phyloP scores from a whole-genome alignment of 495 filamentous ascomycete genomes.

The Aspergillus diversus region DNA sequence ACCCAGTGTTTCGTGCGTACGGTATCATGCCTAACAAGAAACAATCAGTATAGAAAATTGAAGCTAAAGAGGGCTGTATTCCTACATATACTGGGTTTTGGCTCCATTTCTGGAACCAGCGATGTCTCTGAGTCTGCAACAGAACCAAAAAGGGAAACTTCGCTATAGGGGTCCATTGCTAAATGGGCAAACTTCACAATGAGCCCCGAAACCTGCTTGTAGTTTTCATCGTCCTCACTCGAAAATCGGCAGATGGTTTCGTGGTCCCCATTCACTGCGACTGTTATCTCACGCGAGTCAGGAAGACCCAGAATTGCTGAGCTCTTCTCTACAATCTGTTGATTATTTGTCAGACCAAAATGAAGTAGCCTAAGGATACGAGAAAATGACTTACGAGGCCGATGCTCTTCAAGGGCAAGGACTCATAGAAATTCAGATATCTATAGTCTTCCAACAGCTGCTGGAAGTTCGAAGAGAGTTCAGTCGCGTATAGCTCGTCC shows the following conservation, averaged over 20 bases:
- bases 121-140: slow-evolving; percentile 1
- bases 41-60: not conserved
- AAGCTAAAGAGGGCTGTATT: not conserved
- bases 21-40: slow-evolving; percentile 11
- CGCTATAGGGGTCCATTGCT: slow-evolving; percentile 10
- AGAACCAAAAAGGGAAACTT: slow-evolving; percentile 9
- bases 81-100: slow-evolving; percentile 8
- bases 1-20: slow-evolving; percentile 12
- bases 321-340: slow-evolving; percentile 30
- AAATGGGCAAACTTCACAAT: slow-evolving; percentile 16
- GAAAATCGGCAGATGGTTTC: slow-evolving; percentile 32
- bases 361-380: not conserved
- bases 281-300: slow-evolving; percentile 28
- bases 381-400: slow-evolving; percentile 16
- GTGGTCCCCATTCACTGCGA: slow-evolving; percentile 31
- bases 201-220: slow-evolving; percentile 25
- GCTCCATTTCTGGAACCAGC: not conserved
- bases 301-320: slow-evolving; percentile 33
- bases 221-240: slow-evolving; percentile 28
- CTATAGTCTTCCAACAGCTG: slow-evolving; percentile 30
- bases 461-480: slow-evolving; percentile 28
- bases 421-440: slow-evolving; percentile 36
- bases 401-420: slow-evolving; percentile 22
- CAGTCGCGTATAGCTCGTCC: slow-evolving; percentile 22
- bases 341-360: not conserved